Evolutionary conservation across 2,329 filamentous ascomycete genomes (phyloP).

Genomic region (Cadophora sp.): DNA sequence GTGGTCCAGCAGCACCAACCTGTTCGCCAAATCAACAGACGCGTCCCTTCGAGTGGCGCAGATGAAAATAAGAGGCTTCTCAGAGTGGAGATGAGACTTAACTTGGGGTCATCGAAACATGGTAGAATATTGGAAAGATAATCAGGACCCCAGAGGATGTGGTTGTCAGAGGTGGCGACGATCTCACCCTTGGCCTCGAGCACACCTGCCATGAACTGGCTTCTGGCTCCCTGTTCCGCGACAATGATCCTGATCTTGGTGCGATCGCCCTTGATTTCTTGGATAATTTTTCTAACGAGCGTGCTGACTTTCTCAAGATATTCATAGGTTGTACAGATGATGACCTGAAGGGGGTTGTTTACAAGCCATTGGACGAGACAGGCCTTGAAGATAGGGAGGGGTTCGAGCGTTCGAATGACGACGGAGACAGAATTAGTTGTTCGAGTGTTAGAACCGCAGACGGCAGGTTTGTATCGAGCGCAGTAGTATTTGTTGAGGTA

Average conservation of each 20-base stretch:
- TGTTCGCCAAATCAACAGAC: not conserved
- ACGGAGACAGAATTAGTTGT: slow-evolving; percentile 10
- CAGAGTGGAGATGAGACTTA: not conserved
- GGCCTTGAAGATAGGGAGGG: slow-evolving; percentile 14
- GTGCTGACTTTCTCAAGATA: not conserved
- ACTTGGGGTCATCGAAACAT: slow-evolving; percentile 12
- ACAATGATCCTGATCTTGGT: not conserved
- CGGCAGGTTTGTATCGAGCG: slow-evolving; percentile 7
- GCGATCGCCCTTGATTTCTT: not conserved
- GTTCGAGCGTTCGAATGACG: slow-evolving; percentile 1
- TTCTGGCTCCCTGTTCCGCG: not conserved
- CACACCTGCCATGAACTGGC: slow-evolving; percentile 11
- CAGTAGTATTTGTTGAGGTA: slow-evolving; percentile 9
- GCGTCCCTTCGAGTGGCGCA: too few species aligned
- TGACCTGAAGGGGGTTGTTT: slow-evolving; percentile 16
- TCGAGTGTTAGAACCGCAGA: not conserved
- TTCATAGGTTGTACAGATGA: slow-evolving; percentile 14
- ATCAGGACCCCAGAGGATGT: slow-evolving; percentile 1
- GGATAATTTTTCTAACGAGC: not conserved
- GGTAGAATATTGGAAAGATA: slow-evolving; percentile 16
- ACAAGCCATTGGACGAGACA: not conserved
- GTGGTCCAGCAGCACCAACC: slow-evolving; percentile 14
- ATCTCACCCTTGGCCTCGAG: slow-evolving; percentile 9
- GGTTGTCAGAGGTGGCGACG: slow-evolving; percentile 15
- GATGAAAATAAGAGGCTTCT: not conserved